Conservation (phyloP, 1,139 yeast genomes). For the Pichia sp. region DNA sequence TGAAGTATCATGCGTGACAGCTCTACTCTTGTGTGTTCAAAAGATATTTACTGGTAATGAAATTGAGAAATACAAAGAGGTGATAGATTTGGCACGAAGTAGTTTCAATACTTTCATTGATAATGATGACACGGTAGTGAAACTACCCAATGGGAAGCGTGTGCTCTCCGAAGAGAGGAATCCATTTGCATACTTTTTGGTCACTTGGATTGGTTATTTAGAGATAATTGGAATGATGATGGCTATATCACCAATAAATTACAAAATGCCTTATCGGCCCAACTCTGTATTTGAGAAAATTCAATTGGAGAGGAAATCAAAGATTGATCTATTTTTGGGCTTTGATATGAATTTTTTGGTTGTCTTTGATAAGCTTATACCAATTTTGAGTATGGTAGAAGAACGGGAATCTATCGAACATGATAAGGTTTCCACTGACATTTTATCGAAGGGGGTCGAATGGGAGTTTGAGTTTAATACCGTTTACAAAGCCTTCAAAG, state of each 20-base stretch:
- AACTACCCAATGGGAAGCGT: conserved; percentile 6
- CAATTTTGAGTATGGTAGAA: conserved; percentile 7
- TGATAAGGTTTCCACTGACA: conserved; percentile 3
- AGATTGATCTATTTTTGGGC: conserved; percentile 13
- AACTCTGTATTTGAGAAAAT: conserved; percentile 5
- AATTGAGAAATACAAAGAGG: conserved; percentile 7
- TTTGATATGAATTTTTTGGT: conserved; percentile 9
- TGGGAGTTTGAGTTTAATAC: conserved; percentile 10
- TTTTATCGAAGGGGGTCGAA: conserved; percentile 9
- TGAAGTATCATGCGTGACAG: conserved; percentile 10
- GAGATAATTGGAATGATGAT: conserved; percentile 13
- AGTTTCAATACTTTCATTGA: conserved; percentile 6
- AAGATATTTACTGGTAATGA: conserved; percentile 9
- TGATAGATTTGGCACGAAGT: conserved; percentile 8
- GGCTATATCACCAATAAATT: conserved; percentile 8
- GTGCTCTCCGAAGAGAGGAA: conserved; percentile 6
- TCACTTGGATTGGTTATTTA: conserved; percentile 12
- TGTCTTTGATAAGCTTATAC: conserved; percentile 10
- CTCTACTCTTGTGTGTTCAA: conserved; percentile 10
- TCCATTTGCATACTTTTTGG: conserved; percentile 7
- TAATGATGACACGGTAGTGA: conserved; percentile 1
- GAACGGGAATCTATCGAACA: not conserved
- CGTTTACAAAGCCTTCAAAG: conserved; percentile 7
- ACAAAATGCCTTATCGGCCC: conserved; percentile 8
- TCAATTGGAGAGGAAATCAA: conserved; percentile 4